phyloP scores from a whole-genome alignment of 345 rosid genomes.

The Eutrema heterophyllum region DNA sequence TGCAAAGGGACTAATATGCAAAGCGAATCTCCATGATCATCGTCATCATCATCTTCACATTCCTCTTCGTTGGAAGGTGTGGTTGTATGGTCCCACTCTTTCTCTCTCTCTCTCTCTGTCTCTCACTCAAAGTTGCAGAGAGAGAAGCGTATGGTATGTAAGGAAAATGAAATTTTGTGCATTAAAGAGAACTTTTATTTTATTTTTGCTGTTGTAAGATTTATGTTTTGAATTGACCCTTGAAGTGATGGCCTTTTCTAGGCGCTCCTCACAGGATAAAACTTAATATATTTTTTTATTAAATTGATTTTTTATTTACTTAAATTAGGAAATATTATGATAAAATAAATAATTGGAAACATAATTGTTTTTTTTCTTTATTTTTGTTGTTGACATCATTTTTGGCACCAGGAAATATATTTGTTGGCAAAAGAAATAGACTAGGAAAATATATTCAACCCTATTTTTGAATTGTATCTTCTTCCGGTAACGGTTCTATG shows the following conservation, averaged over 20 bases:
- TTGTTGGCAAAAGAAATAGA: neutral
- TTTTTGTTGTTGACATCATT: too few species aligned
- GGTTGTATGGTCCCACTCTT: constrained; percentile 20
- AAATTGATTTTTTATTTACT: neutral
- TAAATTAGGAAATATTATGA: neutral
- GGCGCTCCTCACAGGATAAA: neutral
- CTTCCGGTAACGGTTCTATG: neutral
- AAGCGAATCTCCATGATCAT: constrained; percentile 14
- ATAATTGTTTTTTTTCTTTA: neutral
- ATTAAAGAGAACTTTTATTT: neutral
- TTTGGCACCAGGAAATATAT: neutral
- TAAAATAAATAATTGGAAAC: neutral
- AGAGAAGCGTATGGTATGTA: neutral
- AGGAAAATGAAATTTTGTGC: neutral
- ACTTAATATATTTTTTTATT: neutral
- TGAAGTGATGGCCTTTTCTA: neutral
- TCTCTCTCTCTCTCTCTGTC: constrained; percentile 11
- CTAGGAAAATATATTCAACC: neutral
- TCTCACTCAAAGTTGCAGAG: neutral
- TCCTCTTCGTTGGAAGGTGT: constrained; percentile 1
- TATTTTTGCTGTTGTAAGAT: neutral
- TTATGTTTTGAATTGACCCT: neutral
- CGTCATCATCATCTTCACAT: neutral
- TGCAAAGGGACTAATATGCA: neutral
- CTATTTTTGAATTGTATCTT: neutral